A percentile compares a stretch with the other conserved stretches of the same genome.
These are phyloP conservation scores for Glarea lozoyensis DNA, from an alignment of 495 filamentous ascomycete genomes.

Conservation along the genomic window DNA sequence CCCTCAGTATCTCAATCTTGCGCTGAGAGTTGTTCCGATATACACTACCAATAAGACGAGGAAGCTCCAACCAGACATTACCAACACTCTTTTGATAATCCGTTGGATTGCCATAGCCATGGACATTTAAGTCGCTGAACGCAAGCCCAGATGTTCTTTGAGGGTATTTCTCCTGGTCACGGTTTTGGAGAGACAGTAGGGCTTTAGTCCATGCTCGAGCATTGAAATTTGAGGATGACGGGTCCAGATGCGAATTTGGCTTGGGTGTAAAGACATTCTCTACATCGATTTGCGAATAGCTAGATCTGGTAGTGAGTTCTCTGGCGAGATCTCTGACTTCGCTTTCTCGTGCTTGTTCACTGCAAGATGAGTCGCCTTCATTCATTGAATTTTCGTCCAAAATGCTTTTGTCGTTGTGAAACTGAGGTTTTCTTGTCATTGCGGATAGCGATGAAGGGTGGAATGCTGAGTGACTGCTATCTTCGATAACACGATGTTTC, in stretches of 20 bases:
- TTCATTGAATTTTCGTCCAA: no score
- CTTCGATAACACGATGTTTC: no score
- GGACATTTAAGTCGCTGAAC: slow-evolving; percentile 59
- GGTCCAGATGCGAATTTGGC: slow-evolving; percentile 6
- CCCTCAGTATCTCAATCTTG: slow-evolving; percentile 41
- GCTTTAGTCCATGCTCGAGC: slow-evolving; percentile 46
- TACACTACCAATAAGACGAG: slow-evolving; percentile 1
- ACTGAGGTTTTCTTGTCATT: no score
- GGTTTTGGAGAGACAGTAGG: slow-evolving; percentile 38
- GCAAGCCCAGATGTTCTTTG: slow-evolving; percentile 24
- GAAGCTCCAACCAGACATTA: slow-evolving; percentile 31
- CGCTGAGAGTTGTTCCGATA: slow-evolving; percentile 19
- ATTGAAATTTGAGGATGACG: slow-evolving; percentile 30
- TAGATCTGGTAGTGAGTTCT: neutral
- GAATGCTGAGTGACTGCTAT: no score
- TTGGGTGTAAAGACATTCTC: neutral
- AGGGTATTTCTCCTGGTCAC: slow-evolving; percentile 24
- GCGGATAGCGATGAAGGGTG: no score
- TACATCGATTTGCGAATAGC: no score
- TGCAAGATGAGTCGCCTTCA: no score
- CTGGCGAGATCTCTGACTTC: neutral
- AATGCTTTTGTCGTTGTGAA: no score
- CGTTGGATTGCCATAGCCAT: slow-evolving; percentile 63
- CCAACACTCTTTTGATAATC: slow-evolving; percentile 69
- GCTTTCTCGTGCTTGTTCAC: no score